Evolutionary conservation across 148 eudicot species (phyloP).

Genomic region (Vaccinium corymbosum): DNA sequence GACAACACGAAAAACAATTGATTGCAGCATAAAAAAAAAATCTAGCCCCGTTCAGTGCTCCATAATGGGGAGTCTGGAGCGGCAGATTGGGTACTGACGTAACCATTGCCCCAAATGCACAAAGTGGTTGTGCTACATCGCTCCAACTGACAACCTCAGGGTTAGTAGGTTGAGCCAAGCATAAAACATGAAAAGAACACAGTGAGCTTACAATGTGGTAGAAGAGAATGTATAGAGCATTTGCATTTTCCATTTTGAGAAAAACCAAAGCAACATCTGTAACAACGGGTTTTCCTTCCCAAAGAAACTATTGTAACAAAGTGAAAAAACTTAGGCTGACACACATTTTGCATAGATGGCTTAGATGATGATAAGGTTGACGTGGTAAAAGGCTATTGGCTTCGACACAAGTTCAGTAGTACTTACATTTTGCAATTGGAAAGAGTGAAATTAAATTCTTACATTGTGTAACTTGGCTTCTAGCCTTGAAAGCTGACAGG

Average conservation of each 20-base stretch:
- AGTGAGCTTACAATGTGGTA: not conserved
- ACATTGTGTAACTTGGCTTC: conserved; percentile 58
- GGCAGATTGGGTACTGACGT: not conserved
- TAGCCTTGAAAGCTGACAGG: conserved; percentile 36
- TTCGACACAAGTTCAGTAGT: not conserved
- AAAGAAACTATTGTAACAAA: not conserved
- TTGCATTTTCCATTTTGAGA: not conserved
- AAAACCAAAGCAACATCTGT: not conserved
- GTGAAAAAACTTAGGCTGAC: not conserved
- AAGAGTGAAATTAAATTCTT: conserved; percentile 18
- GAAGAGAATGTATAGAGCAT: not conserved
- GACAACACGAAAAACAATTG: not conserved
- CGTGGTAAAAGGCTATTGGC: not conserved
- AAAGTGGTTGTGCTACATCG: not conserved
- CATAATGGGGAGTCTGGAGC: not conserved
- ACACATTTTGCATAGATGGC: not conserved
- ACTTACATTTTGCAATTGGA: not conserved
- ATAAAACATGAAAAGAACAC: not conserved
- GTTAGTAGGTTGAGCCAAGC: not conserved
- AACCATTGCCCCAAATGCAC: not conserved
- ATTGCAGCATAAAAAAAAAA: not conserved
- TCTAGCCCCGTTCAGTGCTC: not conserved
- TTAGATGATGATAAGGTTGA: not conserved
- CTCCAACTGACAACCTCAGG: not conserved
- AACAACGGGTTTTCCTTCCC: not conserved